Conservation (phyloP, 23 red algal genomes). For the Pyropia yezoensis region DNA sequence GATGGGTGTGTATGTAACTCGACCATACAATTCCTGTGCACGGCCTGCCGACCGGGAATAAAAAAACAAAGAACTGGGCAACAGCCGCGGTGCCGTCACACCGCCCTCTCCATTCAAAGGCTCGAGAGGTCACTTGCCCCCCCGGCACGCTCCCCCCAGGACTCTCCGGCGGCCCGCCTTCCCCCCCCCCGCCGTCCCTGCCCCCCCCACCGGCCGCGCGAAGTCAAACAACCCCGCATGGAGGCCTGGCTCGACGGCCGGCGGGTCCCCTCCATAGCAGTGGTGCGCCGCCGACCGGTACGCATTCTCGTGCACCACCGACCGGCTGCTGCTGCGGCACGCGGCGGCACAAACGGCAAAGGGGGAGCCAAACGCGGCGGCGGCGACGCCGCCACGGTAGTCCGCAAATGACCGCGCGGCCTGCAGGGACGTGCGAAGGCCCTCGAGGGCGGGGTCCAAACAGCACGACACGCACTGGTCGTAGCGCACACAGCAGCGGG, state of each 20-base stretch:
- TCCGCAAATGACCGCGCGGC: neutral
- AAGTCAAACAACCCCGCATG: conserved; percentile 52
- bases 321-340: conserved; percentile 30
- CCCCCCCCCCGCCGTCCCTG: too few relatives aligned
- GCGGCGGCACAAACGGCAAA: conserved; percentile 26
- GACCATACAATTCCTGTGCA: too few relatives aligned
- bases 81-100: too few relatives aligned
- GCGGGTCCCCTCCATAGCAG: conserved; percentile 11
- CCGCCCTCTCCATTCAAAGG: too few relatives aligned
- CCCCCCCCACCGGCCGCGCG: conserved; percentile 10
- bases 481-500: conserved; percentile 15
- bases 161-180: too few relatives aligned
- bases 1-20: too few relatives aligned
- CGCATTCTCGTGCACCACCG: conserved; percentile 50
- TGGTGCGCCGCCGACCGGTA: conserved; percentile 34
- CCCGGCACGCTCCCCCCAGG: too few relatives aligned
- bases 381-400: neutral
- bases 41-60: too few relatives aligned
- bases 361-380: too few relatives aligned
- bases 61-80: too few relatives aligned
- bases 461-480: conserved; percentile 59
- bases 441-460: conserved; percentile 6
- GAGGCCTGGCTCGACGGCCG: conserved; percentile 21
- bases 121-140: too few relatives aligned
- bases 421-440: neutral